Evolutionary conservation across 2,329 filamentous ascomycete species (phyloP), one percentile per base, ranked within the genome.

Genomic region (Sordariomycetes sp.): DNA sequence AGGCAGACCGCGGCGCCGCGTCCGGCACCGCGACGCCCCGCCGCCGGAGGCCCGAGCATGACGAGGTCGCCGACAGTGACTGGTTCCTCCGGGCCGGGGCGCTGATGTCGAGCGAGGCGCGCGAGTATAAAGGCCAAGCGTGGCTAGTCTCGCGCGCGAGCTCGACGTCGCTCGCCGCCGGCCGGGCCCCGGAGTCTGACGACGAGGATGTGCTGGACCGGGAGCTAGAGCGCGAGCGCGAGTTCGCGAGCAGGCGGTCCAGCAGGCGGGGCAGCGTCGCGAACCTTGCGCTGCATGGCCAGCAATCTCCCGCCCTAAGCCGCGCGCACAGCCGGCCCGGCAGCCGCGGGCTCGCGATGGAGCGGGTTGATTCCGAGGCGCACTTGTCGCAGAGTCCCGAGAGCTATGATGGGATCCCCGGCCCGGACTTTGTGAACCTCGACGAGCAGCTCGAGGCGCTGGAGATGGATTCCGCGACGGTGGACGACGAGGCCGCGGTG

Each of bases 61-160:
- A 61, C 52, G 58, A 61, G 42, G 58, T 68, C 42, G 72, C 72
- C 58, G 77, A 84, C 62, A 80, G 78, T 58, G 83, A 86, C 68
- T 87, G 84, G 84, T 70, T 87, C 52, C 72, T 85, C 25, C 76
- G 83, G 34, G 78, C 82, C 0, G 84, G 83, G 53, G 81, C 81
- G 7, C 65, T 84, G 53, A 78, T 87, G 62, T 79, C 79, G 58
- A 77, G 76, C 55, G 81, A 84, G 65, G 74, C 82, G 20, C 74
- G 84, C 58, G 84, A 87, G 65, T 83, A 74, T 64, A 87, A 87
- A 68, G 85, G 85, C 15, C 84, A 87, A 67, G 72, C 78, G 15
- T 88, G 85, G 85, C 76, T 88, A 22, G 73, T 80, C n/a, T 81
- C 82, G 25, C 76, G 82, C 53, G 80, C 79, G 57, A 85, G 81